Conservation (phyloP, 768 basidiomycete genomes). For the Calocybe indica region DNA sequence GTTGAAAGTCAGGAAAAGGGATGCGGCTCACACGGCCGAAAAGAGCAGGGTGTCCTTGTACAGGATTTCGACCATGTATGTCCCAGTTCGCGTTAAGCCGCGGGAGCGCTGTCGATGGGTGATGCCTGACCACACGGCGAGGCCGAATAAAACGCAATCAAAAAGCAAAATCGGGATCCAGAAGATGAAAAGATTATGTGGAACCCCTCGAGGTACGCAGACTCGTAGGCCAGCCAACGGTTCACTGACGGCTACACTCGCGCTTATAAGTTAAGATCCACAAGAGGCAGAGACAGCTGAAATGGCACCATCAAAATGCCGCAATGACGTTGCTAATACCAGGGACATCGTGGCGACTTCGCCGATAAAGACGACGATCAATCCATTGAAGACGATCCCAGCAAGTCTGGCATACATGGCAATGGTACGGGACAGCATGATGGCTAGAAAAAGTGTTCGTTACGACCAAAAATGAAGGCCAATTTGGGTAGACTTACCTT, state of each 20-base stretch:
- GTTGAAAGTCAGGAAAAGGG: background rate
- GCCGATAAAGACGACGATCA: slow-evolving; percentile 8
- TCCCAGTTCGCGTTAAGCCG: slow-evolving; percentile 2
- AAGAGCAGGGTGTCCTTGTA: slow-evolving; percentile 19
- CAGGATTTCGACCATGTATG: slow-evolving; percentile 14
- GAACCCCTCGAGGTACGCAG: slow-evolving; percentile 12
- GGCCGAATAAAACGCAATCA: slow-evolving; percentile 13
- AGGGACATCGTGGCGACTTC: slow-evolving; percentile 12
- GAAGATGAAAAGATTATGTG: slow-evolving; percentile 13
- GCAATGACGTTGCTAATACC: slow-evolving; percentile 10
- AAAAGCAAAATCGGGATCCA: slow-evolving; percentile 19
- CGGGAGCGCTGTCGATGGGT: slow-evolving; percentile 6
- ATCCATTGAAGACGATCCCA: slow-evolving; percentile 7
- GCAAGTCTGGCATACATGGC: slow-evolving; percentile 14
- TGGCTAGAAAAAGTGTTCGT: slow-evolving; percentile 6
- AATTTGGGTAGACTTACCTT: slow-evolving; percentile 12
- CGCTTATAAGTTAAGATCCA: background rate
- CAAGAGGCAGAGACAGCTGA: background rate
- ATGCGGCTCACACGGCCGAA: slow-evolving; percentile 17
- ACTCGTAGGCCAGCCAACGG: slow-evolving; percentile 7
- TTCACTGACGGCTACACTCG: slow-evolving; percentile 6
- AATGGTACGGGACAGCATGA: slow-evolving; percentile 19
- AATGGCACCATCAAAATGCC: slow-evolving; percentile 9
- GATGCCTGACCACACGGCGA: slow-evolving; percentile 13
- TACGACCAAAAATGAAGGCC: background rate